Base-by-base conservation (phyloP, 2,329 filamentous ascomycete species). In the Fusarium pininemorale region DNA sequence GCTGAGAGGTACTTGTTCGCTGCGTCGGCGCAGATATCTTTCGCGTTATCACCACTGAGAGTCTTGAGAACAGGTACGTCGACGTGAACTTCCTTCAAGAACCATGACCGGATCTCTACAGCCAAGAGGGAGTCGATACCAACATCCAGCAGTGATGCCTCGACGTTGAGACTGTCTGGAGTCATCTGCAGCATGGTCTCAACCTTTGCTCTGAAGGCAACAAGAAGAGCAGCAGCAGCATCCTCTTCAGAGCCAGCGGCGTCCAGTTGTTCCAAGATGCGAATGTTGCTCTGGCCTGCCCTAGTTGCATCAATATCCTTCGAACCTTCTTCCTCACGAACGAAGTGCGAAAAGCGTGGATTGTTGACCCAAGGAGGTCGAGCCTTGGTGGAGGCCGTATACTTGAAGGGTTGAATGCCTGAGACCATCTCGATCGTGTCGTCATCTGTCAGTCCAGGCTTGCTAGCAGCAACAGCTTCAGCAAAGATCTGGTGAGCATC, bases 31-130 rank as follows among this genome's bases (percentile, higher is more conserved):
- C 59, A 56, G 16, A 62, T 62, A 22, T 62, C 59, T 9, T 22
- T 62, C 2, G 53, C 53, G 8, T 56, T 63, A 8, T 58, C 60
- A 5, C 60, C 42, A 20, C 42, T 42, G 4, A 63, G 42, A 5
- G 58, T 62, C n/a, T 65, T 65, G 26, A 65, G 63, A 0, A 65
- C 57, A 35, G 63, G 63, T 1, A 62, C 58, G 7, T 65, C 54
- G 15, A 65, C 47, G 6, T 65, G 56, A 1, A 65, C 14, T 16
- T 60, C 54, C n/a, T 65, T 62, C 20, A 65, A 28, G 32, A 65
- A 65, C 63, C 57, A 65, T 8, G 63, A 65, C 3, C 63, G 56
- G 3, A 65, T 53, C 22, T 65, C 63, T 5, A 65, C 63, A 6
- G 56, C 55, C 15, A 65, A 15, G 11, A 65, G 47, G 1, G 63